Evolutionary conservation across 352 stramenopile species (phyloP), one percentile per base, ranked within the genome.

Genomic region (Pythium periplocum): DNA sequence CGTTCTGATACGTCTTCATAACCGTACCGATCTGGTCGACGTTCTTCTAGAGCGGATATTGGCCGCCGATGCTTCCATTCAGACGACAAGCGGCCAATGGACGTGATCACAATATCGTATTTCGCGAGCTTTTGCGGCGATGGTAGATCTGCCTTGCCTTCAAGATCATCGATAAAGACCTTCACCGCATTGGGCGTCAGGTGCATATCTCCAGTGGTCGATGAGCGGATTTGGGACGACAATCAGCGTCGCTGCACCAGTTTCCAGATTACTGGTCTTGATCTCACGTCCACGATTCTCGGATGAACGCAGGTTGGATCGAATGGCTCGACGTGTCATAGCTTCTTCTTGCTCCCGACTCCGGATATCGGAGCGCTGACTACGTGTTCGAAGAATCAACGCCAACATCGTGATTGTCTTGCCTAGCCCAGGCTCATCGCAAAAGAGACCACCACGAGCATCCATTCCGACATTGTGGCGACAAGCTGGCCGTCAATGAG

Each of bases 341-440:
- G 17, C 17, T 26, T 26, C 17, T 26, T 26, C 17, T 26, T 26
- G 17, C 17, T 26, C 17, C 0, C 17, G 17, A 26, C 17, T 26
- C 17, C 17, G 17, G 17, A 26, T 26, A 17, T 62, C 30, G 1
- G 66, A 59, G 0, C 58, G 46, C 53, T 87, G 74, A 4, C 81
- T 78, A 54, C 89, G 86, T 32, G 83, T 92, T 26, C 83, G 77
- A 4, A 94, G 51, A 8, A 95, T 75, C 34, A 95, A 54, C 30
- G 84, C 81, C 6, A 93, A 51, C 72, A 95, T 90, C 9, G 84
- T 93, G 51, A 95, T 90, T 0, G 84, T 95, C 63, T 95, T 95
- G n/a, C 84, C 84, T 1, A 95, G 69, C 0, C 84, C 84, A 26
- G 84, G 84, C 33, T 95, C 84, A 44, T 95, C 82, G 42, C 78